Percentiles rank a stretch among this genome's conserved stretches.
Evolutionary conservation across 495 filamentous ascomycete genomes (phyloP).

Genomic region (Neurospora sublineolata): DNA sequence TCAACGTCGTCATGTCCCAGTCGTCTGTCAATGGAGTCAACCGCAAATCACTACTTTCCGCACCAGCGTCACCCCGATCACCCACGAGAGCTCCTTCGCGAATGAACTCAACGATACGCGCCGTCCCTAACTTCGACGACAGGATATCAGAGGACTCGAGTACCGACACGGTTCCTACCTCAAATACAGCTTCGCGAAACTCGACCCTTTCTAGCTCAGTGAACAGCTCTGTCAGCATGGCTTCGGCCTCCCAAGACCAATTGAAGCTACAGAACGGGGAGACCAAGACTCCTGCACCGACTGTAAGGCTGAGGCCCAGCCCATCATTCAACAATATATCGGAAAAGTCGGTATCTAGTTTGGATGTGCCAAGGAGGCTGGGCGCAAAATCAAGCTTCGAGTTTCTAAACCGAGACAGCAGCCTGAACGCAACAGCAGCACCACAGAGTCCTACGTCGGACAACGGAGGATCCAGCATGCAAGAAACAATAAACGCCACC

Average conservation of each 20-base stretch:
- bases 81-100: conserved; percentile 8
- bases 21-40: conserved; percentile 8
- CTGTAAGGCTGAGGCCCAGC: conserved; percentile 20
- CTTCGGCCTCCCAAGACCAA: conserved; percentile 22
- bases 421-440: conserved; percentile 11
- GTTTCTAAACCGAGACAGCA: conserved; percentile 19
- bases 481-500: conserved; percentile 6
- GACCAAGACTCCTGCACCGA: conserved; percentile 4
- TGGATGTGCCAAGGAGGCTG: conserved; percentile 4
- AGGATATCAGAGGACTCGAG: conserved; percentile 20
- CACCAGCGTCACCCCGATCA: conserved; percentile 1
- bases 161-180: conserved; percentile 17
- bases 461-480: conserved; percentile 4
- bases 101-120: conserved; percentile 35
- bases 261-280: conserved; percentile 15
- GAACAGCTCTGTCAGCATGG: conserved; percentile 33
- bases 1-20: conserved; percentile 26
- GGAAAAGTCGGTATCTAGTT: conserved; percentile 5
- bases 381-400: conserved; percentile 12
- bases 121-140: conserved; percentile 34
- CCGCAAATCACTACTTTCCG: conserved; percentile 9
- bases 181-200: conserved; percentile 26
- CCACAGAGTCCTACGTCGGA: not conserved
- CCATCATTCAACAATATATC: conserved; percentile 6
- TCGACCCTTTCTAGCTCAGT: conserved; percentile 38